A percentile compares a stretch with the other conserved stretches of the same genome.
phyloP scores from a whole-genome alignment of 2,329 filamentous ascomycete genomes.

The Colletotrichum coccodes region DNA sequence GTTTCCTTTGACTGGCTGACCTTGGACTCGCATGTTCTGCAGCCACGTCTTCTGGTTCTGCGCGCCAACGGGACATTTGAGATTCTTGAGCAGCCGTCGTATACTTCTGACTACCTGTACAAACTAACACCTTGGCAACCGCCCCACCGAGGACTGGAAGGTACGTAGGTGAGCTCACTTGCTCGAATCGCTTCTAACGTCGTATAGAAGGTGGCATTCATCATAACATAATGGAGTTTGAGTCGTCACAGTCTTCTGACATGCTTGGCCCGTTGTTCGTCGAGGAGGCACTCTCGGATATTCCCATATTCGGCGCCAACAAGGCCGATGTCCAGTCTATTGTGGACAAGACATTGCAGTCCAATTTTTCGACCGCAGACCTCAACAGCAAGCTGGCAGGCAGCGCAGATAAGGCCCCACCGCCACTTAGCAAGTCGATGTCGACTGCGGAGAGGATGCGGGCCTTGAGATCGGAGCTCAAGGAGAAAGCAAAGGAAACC shows the following conservation, averaged over 20 bases:
- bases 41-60: constrained; percentile 68
- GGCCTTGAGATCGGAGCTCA: constrained; percentile 49
- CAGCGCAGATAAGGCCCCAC: constrained; percentile 39
- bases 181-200: constrained; percentile 38
- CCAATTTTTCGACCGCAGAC: constrained; percentile 22
- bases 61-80: constrained; percentile 70
- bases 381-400: constrained; percentile 12
- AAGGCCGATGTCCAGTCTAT: constrained; percentile 54
- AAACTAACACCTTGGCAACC: constrained; percentile 70
- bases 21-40: constrained; percentile 63
- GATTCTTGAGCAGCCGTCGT: constrained; percentile 69
- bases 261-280: constrained; percentile 65
- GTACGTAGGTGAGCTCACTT: constrained; percentile 45
- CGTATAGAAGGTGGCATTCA: constrained; percentile 60
- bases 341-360: constrained; percentile 29
- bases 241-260: constrained; percentile 60
- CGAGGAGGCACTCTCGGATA: constrained; percentile 62
- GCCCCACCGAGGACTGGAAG: constrained; percentile 66
- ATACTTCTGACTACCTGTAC: constrained; percentile 66
- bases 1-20: constrained; percentile 77
- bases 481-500: constrained; percentile 27
- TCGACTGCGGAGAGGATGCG: constrained; percentile 61
- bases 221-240: constrained; percentile 67
- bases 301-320: constrained; percentile 67
- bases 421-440: constrained; percentile 51